Evolutionary conservation across 2,329 filamentous ascomycete species (phyloP).

Genomic region (Aspergillus sp.): DNA sequence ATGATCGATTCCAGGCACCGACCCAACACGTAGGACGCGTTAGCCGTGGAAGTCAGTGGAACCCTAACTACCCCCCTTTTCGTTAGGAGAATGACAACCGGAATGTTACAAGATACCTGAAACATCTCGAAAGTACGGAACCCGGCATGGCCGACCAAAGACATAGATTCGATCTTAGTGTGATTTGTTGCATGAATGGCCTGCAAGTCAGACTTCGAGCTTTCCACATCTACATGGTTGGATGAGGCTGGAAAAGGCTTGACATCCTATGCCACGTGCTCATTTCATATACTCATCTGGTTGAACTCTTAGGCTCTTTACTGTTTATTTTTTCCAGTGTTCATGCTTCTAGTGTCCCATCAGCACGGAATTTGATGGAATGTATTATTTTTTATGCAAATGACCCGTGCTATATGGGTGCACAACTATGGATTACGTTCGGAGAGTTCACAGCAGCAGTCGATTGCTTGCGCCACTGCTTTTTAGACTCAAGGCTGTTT

Average conservation of each 20-base stretch:
- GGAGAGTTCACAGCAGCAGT: slow-evolving; percentile 17
- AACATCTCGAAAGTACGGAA: slow-evolving; percentile 1
- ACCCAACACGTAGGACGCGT: slow-evolving; percentile 43
- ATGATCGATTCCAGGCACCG: slow-evolving; percentile 34
- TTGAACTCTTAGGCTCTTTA: slow-evolving; percentile 8
- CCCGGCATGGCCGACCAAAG: neutral
- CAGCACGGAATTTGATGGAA: neutral
- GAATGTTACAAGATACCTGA: neutral
- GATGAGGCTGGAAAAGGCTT: neutral
- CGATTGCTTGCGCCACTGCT: slow-evolving; percentile 18
- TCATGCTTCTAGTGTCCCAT: neutral
- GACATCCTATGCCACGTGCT: slow-evolving; percentile 7
- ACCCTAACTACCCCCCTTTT: slow-evolving; percentile 36
- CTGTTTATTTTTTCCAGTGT: slow-evolving; percentile 3
- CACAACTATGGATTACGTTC: slow-evolving; percentile 1
- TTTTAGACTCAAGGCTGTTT: slow-evolving; percentile 6
- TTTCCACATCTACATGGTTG: slow-evolving; percentile 12
- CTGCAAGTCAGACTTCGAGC: slow-evolving; percentile 6
- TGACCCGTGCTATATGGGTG: slow-evolving; percentile 20
- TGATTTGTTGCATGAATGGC: slow-evolving; percentile 13
- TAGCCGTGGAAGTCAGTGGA: slow-evolving; percentile 39
- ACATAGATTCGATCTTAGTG: slow-evolving; percentile 14
- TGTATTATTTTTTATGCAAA: slow-evolving; percentile 19
- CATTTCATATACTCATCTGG: slow-evolving; percentile 13
- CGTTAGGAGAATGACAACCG: slow-evolving; percentile 26